Percentiles rank a stretch among this genome's conserved stretches.
phyloP scores from a whole-genome alignment of 2,329 filamentous ascomycete genomes.

The Talaromyces sp. region DNA sequence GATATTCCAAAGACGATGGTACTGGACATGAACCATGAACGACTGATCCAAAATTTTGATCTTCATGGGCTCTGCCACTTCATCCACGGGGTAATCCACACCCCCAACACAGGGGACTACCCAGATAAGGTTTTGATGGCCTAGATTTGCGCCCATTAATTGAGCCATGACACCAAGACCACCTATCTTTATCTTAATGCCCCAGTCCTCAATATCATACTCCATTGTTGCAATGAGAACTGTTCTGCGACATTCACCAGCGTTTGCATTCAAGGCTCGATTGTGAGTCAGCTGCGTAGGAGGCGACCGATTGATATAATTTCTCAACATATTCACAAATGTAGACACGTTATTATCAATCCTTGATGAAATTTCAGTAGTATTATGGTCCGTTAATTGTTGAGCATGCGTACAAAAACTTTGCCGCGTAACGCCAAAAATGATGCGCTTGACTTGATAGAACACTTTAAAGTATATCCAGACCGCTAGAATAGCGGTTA shows the following conservation, averaged over 20 bases:
- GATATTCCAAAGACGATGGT: slow-evolving; percentile 58
- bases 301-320: slow-evolving; percentile 10
- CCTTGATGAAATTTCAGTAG: slow-evolving; percentile 27
- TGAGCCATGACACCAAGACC: slow-evolving; percentile 64
- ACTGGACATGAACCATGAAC: slow-evolving; percentile 58
- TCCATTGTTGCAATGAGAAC: slow-evolving; percentile 64
- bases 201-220: slow-evolving; percentile 64
- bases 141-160: slow-evolving; percentile 59
- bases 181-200: slow-evolving; percentile 64
- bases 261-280: slow-evolving; percentile 16
- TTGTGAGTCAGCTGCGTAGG: neutral
- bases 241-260: slow-evolving; percentile 37
- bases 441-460: slow-evolving; percentile 58
- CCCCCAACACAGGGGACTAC: slow-evolving; percentile 56
- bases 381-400: neutral
- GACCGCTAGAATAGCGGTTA: slow-evolving; percentile 46
- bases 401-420: slow-evolving; percentile 25
- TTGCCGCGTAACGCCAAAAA: slow-evolving; percentile 49
- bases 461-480: slow-evolving; percentile 55
- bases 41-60: slow-evolving; percentile 55
- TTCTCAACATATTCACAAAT: slow-evolving; percentile 4
- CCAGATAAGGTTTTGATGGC: slow-evolving; percentile 60
- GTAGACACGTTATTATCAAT: slow-evolving; percentile 17
- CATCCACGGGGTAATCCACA: slow-evolving; percentile 57
- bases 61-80: slow-evolving; percentile 54